These are phyloP conservation scores for Calonectria pauciramosa DNA, from an alignment of 2,329 filamentous ascomycete species.

Conservation along the genomic window DNA sequence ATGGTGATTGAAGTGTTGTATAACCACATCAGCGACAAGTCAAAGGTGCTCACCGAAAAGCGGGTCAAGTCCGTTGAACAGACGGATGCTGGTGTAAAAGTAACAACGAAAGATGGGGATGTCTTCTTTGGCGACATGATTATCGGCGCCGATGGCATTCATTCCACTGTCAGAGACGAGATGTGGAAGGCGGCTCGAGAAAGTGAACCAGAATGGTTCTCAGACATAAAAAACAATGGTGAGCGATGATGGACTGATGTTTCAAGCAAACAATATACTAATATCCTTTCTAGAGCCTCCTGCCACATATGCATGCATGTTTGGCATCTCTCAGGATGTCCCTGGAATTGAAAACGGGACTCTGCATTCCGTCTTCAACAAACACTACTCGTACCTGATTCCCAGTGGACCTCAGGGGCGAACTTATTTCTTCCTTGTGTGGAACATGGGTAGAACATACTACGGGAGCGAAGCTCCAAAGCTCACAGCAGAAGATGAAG, in stretches of 20 bases:
- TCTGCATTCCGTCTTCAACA: neutral
- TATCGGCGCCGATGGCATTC: neutral
- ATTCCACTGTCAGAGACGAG: neutral
- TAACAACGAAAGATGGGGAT: neutral
- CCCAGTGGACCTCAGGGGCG: neutral
- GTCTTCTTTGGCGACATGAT: neutral
- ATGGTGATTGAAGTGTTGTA: neutral
- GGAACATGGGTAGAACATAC: neutral
- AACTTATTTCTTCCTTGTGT: neutral
- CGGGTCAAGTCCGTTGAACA: neutral
- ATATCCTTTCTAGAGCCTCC: neutral
- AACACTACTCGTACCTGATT: neutral
- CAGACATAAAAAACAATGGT: neutral
- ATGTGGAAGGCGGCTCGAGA: neutral
- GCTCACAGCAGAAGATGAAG: neutral
- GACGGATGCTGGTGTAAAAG: neutral
- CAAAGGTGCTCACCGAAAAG: neutral
- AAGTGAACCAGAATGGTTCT: neutral
- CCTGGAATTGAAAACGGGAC: neutral
- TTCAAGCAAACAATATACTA: too few relatives aligned
- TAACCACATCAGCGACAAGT: neutral
- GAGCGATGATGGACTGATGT: too few relatives aligned
- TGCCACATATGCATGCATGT: neutral
- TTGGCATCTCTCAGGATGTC: neutral
- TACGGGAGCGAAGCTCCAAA: neutral